A percentile compares a stretch with the other conserved stretches of the same genome.
phyloP scores from a whole-genome alignment of 1,284 basidiomycete species.

The Fomitopsis palustris region DNA sequence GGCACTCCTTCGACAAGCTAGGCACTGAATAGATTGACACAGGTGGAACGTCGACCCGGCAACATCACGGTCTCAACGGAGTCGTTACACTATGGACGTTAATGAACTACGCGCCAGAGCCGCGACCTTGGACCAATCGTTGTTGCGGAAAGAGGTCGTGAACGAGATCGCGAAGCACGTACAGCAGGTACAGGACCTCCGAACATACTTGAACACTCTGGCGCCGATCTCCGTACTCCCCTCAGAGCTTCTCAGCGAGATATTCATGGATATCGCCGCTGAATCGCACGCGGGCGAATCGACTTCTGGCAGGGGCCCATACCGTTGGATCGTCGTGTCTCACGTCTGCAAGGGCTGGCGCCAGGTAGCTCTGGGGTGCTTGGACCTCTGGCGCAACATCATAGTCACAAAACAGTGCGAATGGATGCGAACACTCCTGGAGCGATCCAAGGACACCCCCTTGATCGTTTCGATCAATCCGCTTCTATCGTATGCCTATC shows the following conservation, averaged over 20 bases:
- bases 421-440: background rate
- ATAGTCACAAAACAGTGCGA: background rate
- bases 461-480: background rate
- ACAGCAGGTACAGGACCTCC: background rate
- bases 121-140: too few species aligned
- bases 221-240: background rate
- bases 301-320: background rate
- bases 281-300: too few species aligned
- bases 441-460: background rate
- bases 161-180: background rate
- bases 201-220: background rate
- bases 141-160: too few species aligned
- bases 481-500: too few species aligned
- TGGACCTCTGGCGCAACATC: background rate
- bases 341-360: background rate
- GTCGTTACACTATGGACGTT: too few species aligned
- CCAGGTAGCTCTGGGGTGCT: background rate
- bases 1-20: too few species aligned
- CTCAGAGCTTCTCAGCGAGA: background rate
- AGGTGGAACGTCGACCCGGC: too few species aligned
- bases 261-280: background rate
- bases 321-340: background rate
- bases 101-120: too few species aligned
- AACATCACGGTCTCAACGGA: too few species aligned
- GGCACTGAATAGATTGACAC: too few species aligned